phyloP scores from a whole-genome alignment of 2,329 filamentous ascomycete genomes.

The Incumbomyces lentus region DNA sequence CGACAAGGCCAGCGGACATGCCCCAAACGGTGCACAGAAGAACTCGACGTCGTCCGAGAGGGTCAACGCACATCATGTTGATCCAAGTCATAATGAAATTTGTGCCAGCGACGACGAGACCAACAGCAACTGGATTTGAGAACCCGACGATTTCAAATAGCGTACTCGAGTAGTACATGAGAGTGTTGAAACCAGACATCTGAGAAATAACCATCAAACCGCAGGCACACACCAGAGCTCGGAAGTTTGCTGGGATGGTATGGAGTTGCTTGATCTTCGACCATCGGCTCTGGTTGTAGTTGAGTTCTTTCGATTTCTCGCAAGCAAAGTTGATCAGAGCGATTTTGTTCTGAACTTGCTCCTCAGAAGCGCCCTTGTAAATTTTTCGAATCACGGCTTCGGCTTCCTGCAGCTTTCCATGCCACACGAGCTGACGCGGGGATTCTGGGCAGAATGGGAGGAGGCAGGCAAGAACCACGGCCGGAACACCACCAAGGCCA shows the following conservation, averaged over 20 bases:
- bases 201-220: conserved; percentile 45
- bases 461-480: conserved; percentile 35
- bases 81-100: conserved; percentile 41
- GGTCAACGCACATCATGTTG: conserved; percentile 39
- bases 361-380: conserved; percentile 25
- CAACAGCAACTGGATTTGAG: conserved; percentile 39
- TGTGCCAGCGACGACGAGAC: conserved; percentile 25
- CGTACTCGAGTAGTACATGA: conserved; percentile 38
- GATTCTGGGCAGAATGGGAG: conserved; percentile 40
- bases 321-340: conserved; percentile 32
- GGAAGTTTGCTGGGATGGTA: conserved; percentile 31
- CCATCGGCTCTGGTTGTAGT: conserved; percentile 32
- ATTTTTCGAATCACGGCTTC: conserved; percentile 25
- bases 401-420: conserved; percentile 33
- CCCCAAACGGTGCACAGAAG: conserved; percentile 35
- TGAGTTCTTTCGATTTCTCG: conserved; percentile 31
- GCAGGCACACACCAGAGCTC: conserved; percentile 38
- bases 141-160: conserved; percentile 41
- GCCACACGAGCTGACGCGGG: conserved; percentile 38
- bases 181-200: conserved; percentile 36
- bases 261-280: conserved; percentile 40
- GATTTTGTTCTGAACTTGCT: conserved; percentile 38
- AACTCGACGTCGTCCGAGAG: conserved; percentile 35
- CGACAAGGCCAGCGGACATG: conserved; percentile 36
- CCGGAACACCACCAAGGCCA: conserved; percentile 37